phyloP scores from a whole-genome alignment of 2,329 filamentous ascomycete species.

The Metarhizium sp. region DNA sequence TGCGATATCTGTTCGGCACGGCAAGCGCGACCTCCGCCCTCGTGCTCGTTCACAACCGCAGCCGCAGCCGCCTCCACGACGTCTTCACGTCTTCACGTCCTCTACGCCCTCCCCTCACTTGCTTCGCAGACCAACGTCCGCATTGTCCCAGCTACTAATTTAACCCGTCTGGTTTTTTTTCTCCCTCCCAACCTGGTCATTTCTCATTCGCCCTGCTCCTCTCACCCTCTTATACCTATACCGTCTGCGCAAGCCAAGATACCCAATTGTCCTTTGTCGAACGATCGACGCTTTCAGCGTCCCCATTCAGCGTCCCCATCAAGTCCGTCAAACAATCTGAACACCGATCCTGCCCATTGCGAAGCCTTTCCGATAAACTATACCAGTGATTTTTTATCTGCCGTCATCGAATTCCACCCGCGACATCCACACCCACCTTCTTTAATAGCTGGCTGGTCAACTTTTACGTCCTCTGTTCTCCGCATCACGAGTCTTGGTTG shows the following conservation, averaged over 20 bases:
- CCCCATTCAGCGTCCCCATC: not conserved
- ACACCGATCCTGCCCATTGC: not conserved
- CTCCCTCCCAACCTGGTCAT: not conserved
- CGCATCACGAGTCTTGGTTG: not conserved
- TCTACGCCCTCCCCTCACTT: not conserved
- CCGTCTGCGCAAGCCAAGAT: not conserved
- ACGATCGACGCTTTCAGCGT: not conserved
- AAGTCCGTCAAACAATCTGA: not conserved
- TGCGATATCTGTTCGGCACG: not conserved
- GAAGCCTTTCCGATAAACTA: not conserved
- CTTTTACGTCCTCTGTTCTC: not conserved
- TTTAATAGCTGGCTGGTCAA: not conserved
- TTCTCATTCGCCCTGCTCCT: not conserved
- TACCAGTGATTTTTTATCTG: not conserved
- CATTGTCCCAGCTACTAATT: not conserved
- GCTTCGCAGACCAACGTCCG: not conserved
- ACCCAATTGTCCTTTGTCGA: not conserved
- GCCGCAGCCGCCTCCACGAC: not conserved
- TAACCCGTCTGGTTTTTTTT: not conserved
- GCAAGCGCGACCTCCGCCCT: slow-evolving; percentile 4
- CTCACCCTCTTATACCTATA: not conserved
- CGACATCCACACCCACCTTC: not conserved
- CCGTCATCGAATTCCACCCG: not conserved
- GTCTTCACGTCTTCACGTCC: not conserved
- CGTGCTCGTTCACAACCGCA: not conserved